Conservation (phyloP, 2,329 filamentous ascomycete species). For the Ilyonectria sp. region DNA sequence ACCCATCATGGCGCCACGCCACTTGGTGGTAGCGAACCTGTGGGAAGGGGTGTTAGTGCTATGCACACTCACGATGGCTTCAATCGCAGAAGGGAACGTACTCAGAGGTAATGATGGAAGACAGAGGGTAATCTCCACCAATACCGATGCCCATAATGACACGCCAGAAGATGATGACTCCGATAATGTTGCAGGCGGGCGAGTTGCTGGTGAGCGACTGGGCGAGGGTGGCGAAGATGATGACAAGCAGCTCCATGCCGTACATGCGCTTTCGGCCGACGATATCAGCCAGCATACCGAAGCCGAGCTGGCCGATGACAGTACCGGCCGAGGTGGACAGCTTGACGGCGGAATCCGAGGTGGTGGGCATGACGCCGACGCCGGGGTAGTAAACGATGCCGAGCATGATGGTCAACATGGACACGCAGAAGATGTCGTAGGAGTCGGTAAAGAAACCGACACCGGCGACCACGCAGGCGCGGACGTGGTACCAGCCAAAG, state of each 20-base stretch:
- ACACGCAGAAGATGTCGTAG: constrained; percentile 86
- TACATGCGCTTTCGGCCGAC: constrained; percentile 82
- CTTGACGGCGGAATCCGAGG: constrained; percentile 86
- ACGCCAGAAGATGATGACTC: constrained; percentile 85
- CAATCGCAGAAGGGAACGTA: constrained; percentile 53
- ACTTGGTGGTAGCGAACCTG: constrained; percentile 82
- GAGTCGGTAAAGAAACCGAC: constrained; percentile 93
- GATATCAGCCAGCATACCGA: constrained; percentile 83
- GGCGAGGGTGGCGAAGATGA: constrained; percentile 83
- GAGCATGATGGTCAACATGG: constrained; percentile 81
- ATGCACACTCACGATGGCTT: neutral
- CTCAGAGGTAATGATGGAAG: constrained; percentile 88
- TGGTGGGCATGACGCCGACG: constrained; percentile 72
- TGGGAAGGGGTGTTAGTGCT: neutral
- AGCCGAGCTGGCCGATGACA: constrained; percentile 84
- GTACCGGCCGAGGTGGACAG: constrained; percentile 87
- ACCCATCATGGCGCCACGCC: constrained; percentile 90
- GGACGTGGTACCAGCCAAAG: constrained; percentile 88
- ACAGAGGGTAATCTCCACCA: constrained; percentile 80
- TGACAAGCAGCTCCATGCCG: constrained; percentile 84
- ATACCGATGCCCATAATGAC: constrained; percentile 74
- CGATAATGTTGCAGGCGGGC: constrained; percentile 73
- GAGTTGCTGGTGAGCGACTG: constrained; percentile 78
- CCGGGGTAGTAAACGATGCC: constrained; percentile 82
- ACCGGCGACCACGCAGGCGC: constrained; percentile 83